Evolutionary conservation across 1,284 basidiomycete species (phyloP).

Genomic region (Somion occarium): DNA sequence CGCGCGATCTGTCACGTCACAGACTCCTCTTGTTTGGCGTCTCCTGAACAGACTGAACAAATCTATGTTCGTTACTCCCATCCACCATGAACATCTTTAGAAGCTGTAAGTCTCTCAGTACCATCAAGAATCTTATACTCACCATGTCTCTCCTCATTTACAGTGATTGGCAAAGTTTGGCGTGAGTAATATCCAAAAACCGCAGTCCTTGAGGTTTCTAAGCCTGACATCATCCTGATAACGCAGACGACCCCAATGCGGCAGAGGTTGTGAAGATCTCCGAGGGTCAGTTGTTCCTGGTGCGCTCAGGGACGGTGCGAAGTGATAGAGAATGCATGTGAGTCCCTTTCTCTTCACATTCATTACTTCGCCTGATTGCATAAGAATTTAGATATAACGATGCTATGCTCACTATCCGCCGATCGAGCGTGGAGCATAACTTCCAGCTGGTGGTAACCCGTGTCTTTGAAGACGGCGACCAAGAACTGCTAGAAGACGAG

Average conservation of each 20-base stretch:
- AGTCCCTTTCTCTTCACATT: conserved; percentile 28
- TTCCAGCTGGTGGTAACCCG: conserved; percentile 97
- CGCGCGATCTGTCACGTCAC: conserved; percentile 4
- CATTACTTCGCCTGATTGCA: not conserved
- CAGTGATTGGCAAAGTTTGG: conserved; percentile 94
- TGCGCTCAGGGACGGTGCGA: conserved; percentile 87
- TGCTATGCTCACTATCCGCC: conserved; percentile 91
- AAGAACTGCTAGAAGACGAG: conserved; percentile 90
- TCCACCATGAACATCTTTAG: conserved; percentile 73
- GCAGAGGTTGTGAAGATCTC: conserved; percentile 94
- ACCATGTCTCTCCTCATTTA: conserved; percentile 7
- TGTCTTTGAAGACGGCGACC: conserved; percentile 94
- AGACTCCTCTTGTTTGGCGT: not conserved
- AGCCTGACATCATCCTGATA: conserved; percentile 22
- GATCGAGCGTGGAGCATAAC: conserved; percentile 80
- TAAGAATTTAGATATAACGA: conserved; percentile 76
- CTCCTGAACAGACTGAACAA: not conserved
- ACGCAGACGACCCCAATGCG: conserved; percentile 76
- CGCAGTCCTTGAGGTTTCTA: not conserved
- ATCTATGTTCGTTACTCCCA: conserved; percentile 11
- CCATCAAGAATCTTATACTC: conserved; percentile 4
- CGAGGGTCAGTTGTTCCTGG: conserved; percentile 87
- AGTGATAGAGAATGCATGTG: conserved; percentile 97
- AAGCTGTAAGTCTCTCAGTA: conserved; percentile 57
- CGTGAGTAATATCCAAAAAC: conserved; percentile 53